These are phyloP conservation scores for Kodamaea hsintzibuensis DNA, from an alignment of 805 yeast species.

Conservation along the genomic window DNA sequence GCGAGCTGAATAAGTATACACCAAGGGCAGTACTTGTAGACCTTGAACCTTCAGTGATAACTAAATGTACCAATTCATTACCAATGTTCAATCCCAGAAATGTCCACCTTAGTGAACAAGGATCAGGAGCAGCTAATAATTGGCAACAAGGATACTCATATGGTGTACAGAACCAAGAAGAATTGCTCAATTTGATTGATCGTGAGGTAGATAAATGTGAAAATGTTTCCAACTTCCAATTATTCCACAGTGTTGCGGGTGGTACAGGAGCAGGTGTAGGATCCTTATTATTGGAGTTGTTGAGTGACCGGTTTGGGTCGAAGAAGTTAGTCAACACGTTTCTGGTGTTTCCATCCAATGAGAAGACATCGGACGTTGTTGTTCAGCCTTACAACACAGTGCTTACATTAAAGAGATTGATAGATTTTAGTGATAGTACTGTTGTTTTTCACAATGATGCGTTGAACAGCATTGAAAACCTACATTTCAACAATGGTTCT, in stretches of 20 bases:
- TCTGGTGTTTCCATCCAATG: conserved; percentile 81
- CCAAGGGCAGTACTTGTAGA: conserved; percentile 88
- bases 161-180: conserved; percentile 68
- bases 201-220: conserved; percentile 91
- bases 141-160: conserved; percentile 90
- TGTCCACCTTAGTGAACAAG: conserved; percentile 73
- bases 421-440: conserved; percentile 82
- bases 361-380: conserved; percentile 86
- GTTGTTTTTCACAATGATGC: conserved; percentile 93
- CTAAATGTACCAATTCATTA: conserved; percentile 52
- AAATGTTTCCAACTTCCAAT: conserved; percentile 83
- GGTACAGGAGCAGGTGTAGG: conserved; percentile 99
- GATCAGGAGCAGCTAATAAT: conserved; percentile 93
- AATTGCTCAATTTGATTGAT: conserved; percentile 79
- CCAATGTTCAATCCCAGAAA: conserved; percentile 83
- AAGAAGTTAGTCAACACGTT: conserved; percentile 84
- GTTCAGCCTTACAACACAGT: conserved; percentile 95
- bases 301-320: conserved; percentile 74
- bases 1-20: conserved; percentile 74
- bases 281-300: conserved; percentile 70
- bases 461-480: conserved; percentile 65
- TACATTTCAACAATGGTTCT: conserved; percentile 13
- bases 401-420: conserved; percentile 75
- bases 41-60: conserved; percentile 86
- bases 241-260: conserved; percentile 94